These are phyloP conservation scores for Salvia rosmarinus DNA, from an alignment of 257 asterid genomes.

Conservation along the genomic window DNA sequence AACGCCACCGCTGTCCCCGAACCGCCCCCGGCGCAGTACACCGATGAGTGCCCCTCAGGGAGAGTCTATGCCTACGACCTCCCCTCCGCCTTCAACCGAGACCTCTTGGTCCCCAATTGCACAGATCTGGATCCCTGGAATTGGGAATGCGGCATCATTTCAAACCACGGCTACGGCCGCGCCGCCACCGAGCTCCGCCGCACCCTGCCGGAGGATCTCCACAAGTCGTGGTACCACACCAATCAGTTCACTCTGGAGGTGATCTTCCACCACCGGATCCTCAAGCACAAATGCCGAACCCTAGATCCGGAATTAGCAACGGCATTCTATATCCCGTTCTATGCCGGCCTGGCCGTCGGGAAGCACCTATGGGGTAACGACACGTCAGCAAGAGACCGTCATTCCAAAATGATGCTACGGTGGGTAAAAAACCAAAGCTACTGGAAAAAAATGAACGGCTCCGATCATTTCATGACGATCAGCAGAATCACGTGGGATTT, in stretches of 20 bases:
- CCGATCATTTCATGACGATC: conserved; percentile 77
- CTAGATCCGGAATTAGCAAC: conserved; percentile 71
- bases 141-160: conserved; percentile 84
- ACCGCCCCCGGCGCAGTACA: conserved; percentile 32
- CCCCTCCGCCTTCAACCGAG: conserved; percentile 60
- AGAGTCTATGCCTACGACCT: conserved; percentile 76
- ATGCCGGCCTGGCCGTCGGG: conserved; percentile 79
- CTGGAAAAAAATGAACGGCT: conserved; percentile 68
- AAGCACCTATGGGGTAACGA: conserved; percentile 61
- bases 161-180: conserved; percentile 83
- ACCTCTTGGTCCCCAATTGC: conserved; percentile 53
- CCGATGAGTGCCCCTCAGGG: conserved; percentile 73
- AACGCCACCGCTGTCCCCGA: conserved; percentile 20
- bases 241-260: conserved; percentile 77
- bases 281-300: conserved; percentile 73
- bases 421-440: conserved; percentile 60
- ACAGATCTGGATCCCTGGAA: conserved; percentile 78
- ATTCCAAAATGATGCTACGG: conserved; percentile 56
- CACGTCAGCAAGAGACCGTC: conserved; percentile 59
- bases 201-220: conserved; percentile 55
- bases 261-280: conserved; percentile 65
- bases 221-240: conserved; percentile 83
- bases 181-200: conserved; percentile 59
- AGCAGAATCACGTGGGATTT: conserved; percentile 86
- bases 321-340: conserved; percentile 89